phyloP scores from a whole-genome alignment of 1,139 yeast genomes.

The Taiozyma sp. region DNA sequence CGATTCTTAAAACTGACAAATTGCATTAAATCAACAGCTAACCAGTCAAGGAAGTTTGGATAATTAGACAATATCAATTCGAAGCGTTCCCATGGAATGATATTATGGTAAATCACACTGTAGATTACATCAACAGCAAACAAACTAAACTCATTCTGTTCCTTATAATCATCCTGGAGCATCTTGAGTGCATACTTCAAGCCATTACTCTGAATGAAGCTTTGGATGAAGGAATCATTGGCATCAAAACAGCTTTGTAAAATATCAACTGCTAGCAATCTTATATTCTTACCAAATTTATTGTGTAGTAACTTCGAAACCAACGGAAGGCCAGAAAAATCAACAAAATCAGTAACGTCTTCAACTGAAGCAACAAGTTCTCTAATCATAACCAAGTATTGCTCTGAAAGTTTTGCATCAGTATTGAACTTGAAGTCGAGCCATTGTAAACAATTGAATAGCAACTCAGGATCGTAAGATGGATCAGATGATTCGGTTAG shows the following conservation, averaged over 20 bases:
- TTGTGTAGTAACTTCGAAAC: constrained; percentile 40
- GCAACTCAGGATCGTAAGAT: background rate
- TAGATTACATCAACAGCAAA: constrained; percentile 33
- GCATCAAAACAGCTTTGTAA: constrained; percentile 33
- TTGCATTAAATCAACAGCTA: constrained; percentile 20
- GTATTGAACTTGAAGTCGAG: constrained; percentile 1
- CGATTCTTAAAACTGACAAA: constrained; percentile 10
- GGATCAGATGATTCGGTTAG: background rate
- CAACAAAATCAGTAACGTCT: constrained; percentile 29
- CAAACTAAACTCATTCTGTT: constrained; percentile 41
- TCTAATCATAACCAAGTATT: background rate
- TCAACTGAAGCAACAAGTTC: background rate
- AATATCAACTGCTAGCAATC: constrained; percentile 42
- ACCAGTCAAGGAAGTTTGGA: constrained; percentile 21
- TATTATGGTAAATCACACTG: constrained; percentile 1
- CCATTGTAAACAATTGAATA: background rate
- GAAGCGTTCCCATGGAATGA: constrained; percentile 5
- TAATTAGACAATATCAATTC: constrained; percentile 8
- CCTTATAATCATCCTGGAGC: constrained; percentile 50
- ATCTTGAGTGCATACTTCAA: constrained; percentile 45
- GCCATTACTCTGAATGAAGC: constrained; percentile 57
- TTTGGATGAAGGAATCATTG: constrained; percentile 39
- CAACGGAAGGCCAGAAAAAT: constrained; percentile 54
- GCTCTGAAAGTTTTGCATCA: background rate
- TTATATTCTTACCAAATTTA: constrained; percentile 33